phyloP scores from a whole-genome alignment of 306 rosid species.

The Cucurbita argyrosperma region DNA sequence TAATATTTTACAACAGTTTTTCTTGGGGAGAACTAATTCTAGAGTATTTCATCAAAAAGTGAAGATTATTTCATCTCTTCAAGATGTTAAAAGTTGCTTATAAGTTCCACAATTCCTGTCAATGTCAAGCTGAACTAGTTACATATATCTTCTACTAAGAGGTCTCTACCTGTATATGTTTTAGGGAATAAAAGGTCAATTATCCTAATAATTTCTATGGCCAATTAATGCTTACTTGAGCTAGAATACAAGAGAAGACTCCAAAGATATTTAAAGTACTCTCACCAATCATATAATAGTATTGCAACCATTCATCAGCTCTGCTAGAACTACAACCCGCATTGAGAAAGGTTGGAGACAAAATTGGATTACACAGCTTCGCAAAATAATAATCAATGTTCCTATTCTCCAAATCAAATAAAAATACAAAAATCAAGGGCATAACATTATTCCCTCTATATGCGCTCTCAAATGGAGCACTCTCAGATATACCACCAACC shows the following conservation, averaged over 20 bases:
- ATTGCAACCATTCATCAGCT: not conserved
- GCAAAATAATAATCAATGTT: conserved; percentile 1
- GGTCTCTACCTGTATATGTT: too few species aligned
- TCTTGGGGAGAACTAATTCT: not conserved
- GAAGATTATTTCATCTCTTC: not conserved
- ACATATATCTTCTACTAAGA: too few species aligned
- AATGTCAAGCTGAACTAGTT: too few species aligned
- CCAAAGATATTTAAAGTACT: not conserved
- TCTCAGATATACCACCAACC: not conserved
- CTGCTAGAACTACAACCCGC: not conserved
- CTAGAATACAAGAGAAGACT: not conserved
- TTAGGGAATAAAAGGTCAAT: not conserved
- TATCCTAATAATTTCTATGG: not conserved
- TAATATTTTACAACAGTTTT: not conserved
- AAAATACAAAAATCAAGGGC: not conserved
- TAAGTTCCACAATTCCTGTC: too few species aligned
- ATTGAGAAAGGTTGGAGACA: not conserved
- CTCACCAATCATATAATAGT: not conserved
- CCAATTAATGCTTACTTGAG: not conserved
- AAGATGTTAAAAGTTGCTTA: not conserved
- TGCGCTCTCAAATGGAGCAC: not conserved
- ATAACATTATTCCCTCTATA: not conserved
- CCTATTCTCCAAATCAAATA: not conserved
- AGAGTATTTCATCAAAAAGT: not conserved
- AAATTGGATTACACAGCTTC: not conserved